Base-by-base conservation (phyloP, 2,329 filamentous ascomycete species). In the Hypoxylon sp. region DNA sequence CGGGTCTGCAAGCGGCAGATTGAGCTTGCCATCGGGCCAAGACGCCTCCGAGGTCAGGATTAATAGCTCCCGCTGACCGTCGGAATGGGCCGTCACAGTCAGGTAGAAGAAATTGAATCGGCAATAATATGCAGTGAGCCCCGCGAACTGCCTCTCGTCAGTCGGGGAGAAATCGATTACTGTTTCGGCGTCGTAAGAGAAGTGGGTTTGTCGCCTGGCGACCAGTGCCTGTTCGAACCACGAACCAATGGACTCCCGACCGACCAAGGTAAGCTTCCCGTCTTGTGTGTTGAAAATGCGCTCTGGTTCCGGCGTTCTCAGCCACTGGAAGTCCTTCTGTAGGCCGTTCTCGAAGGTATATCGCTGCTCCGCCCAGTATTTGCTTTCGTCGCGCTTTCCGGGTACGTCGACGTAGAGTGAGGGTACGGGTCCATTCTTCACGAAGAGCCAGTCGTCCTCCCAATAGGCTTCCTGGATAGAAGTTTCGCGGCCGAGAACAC, bases 61-160 rank as follows among this genome's bases (percentile, higher is more conserved):
- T 14, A 88, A 82, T 6, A 90, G 79, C 75, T 90, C 88, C 9
- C 88, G 83, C 67, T 85, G 80, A 0, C 87, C 87, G 59, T 88
- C 84, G 0, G 84, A 79, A 71, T 87, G 79, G 0, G 87, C 87
- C 2, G 87, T 87, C 1, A 90, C 85, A 0, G 86, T 83, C 5
- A 90, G 81, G 71, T 90, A 90, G 80, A 89, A 90, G 78, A 90
- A 90, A 77, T 90, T 90, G 79, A 82, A 90, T 3, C 88, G 86
- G 74, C 85, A 87, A 78, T 90, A 90, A 77, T 90, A 90, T 0
- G 87, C 86, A 11, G 85, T 86, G 6, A 91, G 78, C 0, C 88
- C 88, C 0, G 88, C 88, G 66, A 88, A 90, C 70, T 89, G 84
- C 10, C 88, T 82, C 79, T 89, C 87, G 72, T 90, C 88, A 0